A percentile compares a stretch with the other conserved stretches of the same genome.
Evolutionary conservation across 805 yeast species (phyloP).

Genomic region (Schizosaccharomyces pombe): DNA sequence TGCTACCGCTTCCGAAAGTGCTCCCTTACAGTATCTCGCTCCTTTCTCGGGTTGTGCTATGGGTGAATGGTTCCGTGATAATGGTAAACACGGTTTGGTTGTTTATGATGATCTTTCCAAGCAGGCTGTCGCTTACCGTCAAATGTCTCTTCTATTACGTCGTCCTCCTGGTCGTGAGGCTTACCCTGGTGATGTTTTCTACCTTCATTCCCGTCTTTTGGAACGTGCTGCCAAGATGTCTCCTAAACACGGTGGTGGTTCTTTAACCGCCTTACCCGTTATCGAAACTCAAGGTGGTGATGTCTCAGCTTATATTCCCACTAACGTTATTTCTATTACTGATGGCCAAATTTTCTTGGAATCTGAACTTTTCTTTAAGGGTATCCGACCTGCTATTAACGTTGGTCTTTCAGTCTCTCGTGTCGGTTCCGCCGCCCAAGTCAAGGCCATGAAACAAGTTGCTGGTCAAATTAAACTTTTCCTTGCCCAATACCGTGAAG

Average conservation of each 20-base stretch:
- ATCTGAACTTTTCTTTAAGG: slow-evolving; percentile 98
- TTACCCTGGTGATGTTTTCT: slow-evolving; percentile 91
- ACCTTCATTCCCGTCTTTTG: slow-evolving; percentile 80
- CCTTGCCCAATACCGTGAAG: slow-evolving; percentile 99
- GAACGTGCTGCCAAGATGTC: slow-evolving; percentile 97
- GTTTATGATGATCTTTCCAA: slow-evolving; percentile 94
- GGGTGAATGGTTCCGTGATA: slow-evolving; percentile 99
- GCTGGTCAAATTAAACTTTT: slow-evolving; percentile 99
- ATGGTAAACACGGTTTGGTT: slow-evolving; percentile 91
- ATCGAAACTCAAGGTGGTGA: slow-evolving; percentile 99
- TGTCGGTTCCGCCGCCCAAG: slow-evolving; percentile 99
- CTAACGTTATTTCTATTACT: slow-evolving; percentile 90
- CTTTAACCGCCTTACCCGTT: slow-evolving; percentile 86
- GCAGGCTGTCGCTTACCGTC: slow-evolving; percentile 99
- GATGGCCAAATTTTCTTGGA: slow-evolving; percentile 97
- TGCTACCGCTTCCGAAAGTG: slow-evolving; percentile 99
- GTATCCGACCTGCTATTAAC: slow-evolving; percentile 99
- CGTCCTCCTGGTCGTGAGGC: slow-evolving; percentile 96
- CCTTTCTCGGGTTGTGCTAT: slow-evolving; percentile 99
- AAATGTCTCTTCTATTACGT: slow-evolving; percentile 88
- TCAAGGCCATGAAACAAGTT: slow-evolving; percentile 99
- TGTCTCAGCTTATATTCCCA: slow-evolving; percentile 93
- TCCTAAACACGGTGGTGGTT: slow-evolving; percentile 72
- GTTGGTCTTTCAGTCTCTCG: slow-evolving; percentile 99
- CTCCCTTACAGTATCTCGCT: slow-evolving; percentile 98